Evolutionary conservation across 345 rosid species (phyloP), one percentile per base, ranked within the genome.

Genomic region (Brassica rapa): DNA sequence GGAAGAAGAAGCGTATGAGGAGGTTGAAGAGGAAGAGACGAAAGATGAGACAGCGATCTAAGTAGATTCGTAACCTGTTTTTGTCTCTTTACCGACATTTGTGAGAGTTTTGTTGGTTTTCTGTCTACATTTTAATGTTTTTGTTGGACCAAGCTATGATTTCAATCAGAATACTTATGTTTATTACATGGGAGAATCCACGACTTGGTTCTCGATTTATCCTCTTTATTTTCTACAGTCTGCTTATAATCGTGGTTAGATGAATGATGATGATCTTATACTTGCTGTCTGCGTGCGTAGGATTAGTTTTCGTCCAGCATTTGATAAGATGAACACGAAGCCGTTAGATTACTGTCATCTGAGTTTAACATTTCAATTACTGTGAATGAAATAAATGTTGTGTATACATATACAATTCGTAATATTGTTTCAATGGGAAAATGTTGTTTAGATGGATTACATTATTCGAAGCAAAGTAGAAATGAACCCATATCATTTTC

Each of bases 1-100:
- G 98, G 97, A 93, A 93, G 98, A 93, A 93, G 97, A 93, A 91
- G 98, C 97, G 97, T 66, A 93, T 93, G 98, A 93, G 97, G 84
- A 93, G 98, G 80, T 79, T 93, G 87, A 93, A 93, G 98, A 91
- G 97, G 93, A 93, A 93, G 97, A 89, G 96, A 86, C 81, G 97
- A 89, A 93, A 93, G 98, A 93, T 91, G 98, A 90, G 97, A 68
- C 98, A 93, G 85, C 89, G 98, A 87, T 93, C 98, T 51, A 93
- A 93, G 95, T 93, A 93, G 92, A 5, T 66, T 78, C 15, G 43
- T 3, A n/a, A 8, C 10, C 21, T 71, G 33, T 41, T 21, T 39
- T 39, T 72, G 30, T 72, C 8, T 32, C 39, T 23, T 11, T 21
- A 66, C 64, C 73, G 68, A 8, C 69, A 59, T 27, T 72, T 72